phyloP scores from a whole-genome alignment of 495 filamentous ascomycete species.

The Cercophora samala region DNA sequence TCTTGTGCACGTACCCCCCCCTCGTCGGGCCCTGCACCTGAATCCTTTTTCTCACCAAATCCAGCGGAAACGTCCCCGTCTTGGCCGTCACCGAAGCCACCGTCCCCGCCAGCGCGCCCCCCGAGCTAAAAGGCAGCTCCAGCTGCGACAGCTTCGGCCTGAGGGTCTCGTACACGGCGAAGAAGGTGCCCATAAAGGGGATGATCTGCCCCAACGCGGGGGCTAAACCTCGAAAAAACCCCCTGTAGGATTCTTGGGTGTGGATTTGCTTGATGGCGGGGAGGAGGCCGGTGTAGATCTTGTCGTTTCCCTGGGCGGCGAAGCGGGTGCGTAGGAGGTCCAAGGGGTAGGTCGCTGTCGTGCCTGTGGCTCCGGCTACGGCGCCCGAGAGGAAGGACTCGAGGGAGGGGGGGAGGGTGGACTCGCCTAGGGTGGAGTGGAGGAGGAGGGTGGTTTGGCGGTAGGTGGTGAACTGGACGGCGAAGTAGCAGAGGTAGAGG shows the following conservation, averaged over 20 bases:
- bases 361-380: slow-evolving; percentile 73
- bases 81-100: slow-evolving; percentile 77
- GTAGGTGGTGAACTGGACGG: slow-evolving; percentile 89
- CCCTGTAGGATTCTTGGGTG: slow-evolving; percentile 66
- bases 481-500: slow-evolving; percentile 86
- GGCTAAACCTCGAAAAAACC: slow-evolving; percentile 82
- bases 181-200: slow-evolving; percentile 96
- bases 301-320: slow-evolving; percentile 85
- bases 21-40: slow-evolving; percentile 93
- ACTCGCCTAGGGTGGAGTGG: slow-evolving; percentile 36
- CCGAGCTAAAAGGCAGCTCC: slow-evolving; percentile 67
- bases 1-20: slow-evolving; percentile 71
- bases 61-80: slow-evolving; percentile 88
- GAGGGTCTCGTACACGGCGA: slow-evolving; percentile 77
- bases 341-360: slow-evolving; percentile 82
- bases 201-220: slow-evolving; percentile 83
- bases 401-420: slow-evolving; percentile 50
- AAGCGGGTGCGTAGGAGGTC: slow-evolving; percentile 93
- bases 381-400: slow-evolving; percentile 78
- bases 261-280: slow-evolving; percentile 68
- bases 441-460: slow-evolving; percentile 64
- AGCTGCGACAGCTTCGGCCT: slow-evolving; percentile 50
- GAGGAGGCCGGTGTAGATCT: slow-evolving; percentile 67
- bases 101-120: slow-evolving; percentile 78
- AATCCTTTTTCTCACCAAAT: slow-evolving; percentile 85